phyloP scores from a whole-genome alignment of 2,329 filamentous ascomycete genomes.

The Talaromyces marneffei region DNA sequence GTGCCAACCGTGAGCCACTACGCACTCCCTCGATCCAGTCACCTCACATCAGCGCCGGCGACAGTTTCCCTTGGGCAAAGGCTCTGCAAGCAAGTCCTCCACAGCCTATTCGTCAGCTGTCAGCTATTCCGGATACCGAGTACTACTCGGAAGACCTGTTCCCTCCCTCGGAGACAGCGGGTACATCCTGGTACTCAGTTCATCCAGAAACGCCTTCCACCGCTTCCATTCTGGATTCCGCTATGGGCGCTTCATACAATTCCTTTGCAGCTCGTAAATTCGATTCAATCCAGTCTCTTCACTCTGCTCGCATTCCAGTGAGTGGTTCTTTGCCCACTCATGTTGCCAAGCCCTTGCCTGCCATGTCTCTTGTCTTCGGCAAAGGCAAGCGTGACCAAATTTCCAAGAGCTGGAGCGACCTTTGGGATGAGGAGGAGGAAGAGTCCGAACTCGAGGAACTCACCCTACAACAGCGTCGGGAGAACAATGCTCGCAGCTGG shows the following conservation, averaged over 20 bases:
- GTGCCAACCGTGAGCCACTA: slow-evolving; percentile 85
- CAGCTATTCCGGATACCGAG: slow-evolving; percentile 72
- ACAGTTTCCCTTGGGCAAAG: slow-evolving; percentile 92
- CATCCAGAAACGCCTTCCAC: slow-evolving; percentile 73
- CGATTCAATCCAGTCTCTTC: slow-evolving; percentile 43
- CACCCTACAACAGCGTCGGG: slow-evolving; percentile 53
- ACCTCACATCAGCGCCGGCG: slow-evolving; percentile 66
- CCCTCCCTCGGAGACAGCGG: slow-evolving; percentile 62
- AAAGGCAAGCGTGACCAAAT: slow-evolving; percentile 65
- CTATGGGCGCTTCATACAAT: slow-evolving; percentile 73
- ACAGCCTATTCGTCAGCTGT: slow-evolving; percentile 72
- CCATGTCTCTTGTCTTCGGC: slow-evolving; percentile 75
- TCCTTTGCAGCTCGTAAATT: slow-evolving; percentile 53
- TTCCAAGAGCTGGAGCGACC: slow-evolving; percentile 98
- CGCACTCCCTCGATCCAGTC: slow-evolving; percentile 93
- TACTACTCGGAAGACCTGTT: slow-evolving; percentile 82
- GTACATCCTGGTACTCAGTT: slow-evolving; percentile 69
- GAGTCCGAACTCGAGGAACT: slow-evolving; percentile 62
- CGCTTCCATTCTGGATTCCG: slow-evolving; percentile 78
- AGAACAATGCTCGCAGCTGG: slow-evolving; percentile 69
- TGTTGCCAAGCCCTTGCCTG: slow-evolving; percentile 55
- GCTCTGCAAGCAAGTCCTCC: slow-evolving; percentile 72
- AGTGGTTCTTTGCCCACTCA: slow-evolving; percentile 68
- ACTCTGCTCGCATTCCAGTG: slow-evolving; percentile 64
- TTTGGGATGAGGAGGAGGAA: slow-evolving; percentile 97